Evolutionary conservation across 352 stramenopile species (phyloP).

Genomic region (Pythium aquatile): DNA sequence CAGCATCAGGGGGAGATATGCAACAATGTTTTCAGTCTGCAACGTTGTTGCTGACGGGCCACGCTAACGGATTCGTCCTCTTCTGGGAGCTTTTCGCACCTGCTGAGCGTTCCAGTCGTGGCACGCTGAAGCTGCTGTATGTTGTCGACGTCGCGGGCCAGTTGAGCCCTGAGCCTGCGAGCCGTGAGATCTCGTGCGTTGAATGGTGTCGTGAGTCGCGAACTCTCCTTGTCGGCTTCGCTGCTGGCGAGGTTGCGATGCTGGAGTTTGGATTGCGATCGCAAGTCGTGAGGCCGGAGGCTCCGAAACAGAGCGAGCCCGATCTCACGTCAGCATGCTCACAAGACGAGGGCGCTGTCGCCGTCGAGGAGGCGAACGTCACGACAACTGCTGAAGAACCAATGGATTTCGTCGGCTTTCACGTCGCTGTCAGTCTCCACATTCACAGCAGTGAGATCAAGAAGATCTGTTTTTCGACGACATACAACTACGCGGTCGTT

Average conservation of each 20-base stretch:
- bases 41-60: constrained; percentile 56
- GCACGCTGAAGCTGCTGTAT: constrained; percentile 54
- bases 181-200: constrained; percentile 41
- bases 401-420: constrained; percentile 33
- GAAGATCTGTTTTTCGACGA: constrained; percentile 45
- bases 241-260: constrained; percentile 50
- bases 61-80: constrained; percentile 49
- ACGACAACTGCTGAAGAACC: constrained; percentile 12
- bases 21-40: constrained; percentile 36
- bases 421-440: constrained; percentile 49
- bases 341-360: neutral
- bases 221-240: constrained; percentile 50
- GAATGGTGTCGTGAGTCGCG: constrained; percentile 49
- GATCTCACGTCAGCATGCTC: neutral
- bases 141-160: constrained; percentile 41
- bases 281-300: neutral
- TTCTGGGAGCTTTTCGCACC: constrained; percentile 65
- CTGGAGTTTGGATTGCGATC: constrained; percentile 37
- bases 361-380: neutral
- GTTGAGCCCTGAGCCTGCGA: constrained; percentile 35
- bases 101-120: constrained; percentile 49
- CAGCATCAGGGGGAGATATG: constrained; percentile 13
- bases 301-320: neutral
- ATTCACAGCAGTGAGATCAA: constrained; percentile 59
- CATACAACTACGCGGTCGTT: constrained; percentile 50